Conservation (phyloP, 2,329 filamentous ascomycete species). For the Juglanconis sp. region DNA sequence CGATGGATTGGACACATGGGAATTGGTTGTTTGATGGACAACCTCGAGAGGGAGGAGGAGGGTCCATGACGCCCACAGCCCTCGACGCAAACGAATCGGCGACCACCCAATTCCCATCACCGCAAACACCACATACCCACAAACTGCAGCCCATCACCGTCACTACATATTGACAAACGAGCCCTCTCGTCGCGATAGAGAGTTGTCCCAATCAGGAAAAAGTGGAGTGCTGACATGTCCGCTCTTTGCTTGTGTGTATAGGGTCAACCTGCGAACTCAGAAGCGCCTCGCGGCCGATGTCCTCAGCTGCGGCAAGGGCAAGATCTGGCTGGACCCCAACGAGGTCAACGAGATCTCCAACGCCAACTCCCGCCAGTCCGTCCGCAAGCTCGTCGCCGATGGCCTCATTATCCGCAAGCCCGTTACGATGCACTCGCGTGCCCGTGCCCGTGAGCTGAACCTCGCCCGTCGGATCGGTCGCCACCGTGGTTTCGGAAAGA, state of each 20-base stretch:
- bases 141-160: neutral
- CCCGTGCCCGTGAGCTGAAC: constrained; percentile 91
- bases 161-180: neutral
- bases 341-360: constrained; percentile 99
- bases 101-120: neutral
- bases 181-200: neutral
- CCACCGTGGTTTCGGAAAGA: constrained; percentile 99
- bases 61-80: constrained; percentile 10
- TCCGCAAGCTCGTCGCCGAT: constrained; percentile 99
- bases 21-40: constrained; percentile 13
- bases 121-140: constrained; percentile 8
- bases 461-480: constrained; percentile 91
- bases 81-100: neutral
- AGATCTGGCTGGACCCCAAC: constrained; percentile 99
- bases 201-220: neutral
- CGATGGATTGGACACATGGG: constrained; percentile 8
- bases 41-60: neutral
- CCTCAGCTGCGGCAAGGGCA: constrained; percentile 98
- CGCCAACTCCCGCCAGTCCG: constrained; percentile 99
- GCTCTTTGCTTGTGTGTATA: constrained; percentile 38
- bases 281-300: constrained; percentile 99
- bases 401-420: constrained; percentile 99
- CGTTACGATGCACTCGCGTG: constrained; percentile 98
- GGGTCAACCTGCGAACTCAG: constrained; percentile 99
- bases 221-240: constrained; percentile 18